phyloP scores from a whole-genome alignment of 140 eudicot genomes.

The Anethum foeniculum region DNA sequence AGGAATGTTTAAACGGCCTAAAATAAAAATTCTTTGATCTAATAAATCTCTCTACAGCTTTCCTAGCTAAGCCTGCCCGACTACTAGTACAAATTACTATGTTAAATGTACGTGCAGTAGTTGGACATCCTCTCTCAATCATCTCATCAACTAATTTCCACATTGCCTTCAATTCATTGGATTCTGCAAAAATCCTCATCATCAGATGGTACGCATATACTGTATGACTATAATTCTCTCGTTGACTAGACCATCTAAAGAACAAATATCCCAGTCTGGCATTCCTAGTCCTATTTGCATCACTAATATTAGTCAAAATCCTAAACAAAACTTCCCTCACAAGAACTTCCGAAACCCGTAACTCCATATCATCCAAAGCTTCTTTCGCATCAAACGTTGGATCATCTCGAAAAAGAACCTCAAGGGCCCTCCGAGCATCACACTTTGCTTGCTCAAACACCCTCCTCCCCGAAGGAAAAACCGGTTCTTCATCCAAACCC shows the following conservation, averaged over 20 bases:
- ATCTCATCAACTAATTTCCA: conserved; percentile 85
- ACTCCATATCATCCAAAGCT: conserved; percentile 38
- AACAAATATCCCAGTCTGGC: conserved; percentile 75
- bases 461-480: conserved; percentile 19
- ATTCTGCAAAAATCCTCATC: conserved; percentile 73
- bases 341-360: conserved; percentile 53
- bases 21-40: conserved; percentile 62
- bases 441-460: conserved; percentile 33
- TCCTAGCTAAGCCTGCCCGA: conserved; percentile 68
- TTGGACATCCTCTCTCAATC: conserved; percentile 73
- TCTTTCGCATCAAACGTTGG: conserved; percentile 53
- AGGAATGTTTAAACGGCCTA: conserved; percentile 69
- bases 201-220: conserved; percentile 56
- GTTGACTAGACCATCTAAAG: conserved; percentile 72
- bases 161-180: conserved; percentile 75
- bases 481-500: conserved; percentile 15
- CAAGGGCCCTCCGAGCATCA: conserved; percentile 44
- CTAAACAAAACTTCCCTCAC: conserved; percentile 65
- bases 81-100: conserved; percentile 71
- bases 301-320: conserved; percentile 43
- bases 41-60: conserved; percentile 74
- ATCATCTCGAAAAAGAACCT: conserved; percentile 62
- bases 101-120: conserved; percentile 78
- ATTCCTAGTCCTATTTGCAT: conserved; percentile 41
- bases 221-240: conserved; percentile 55